Evolutionary conservation across 352 stramenopile species (phyloP).

Genomic region (Globisporangium megalacanthum): DNA sequence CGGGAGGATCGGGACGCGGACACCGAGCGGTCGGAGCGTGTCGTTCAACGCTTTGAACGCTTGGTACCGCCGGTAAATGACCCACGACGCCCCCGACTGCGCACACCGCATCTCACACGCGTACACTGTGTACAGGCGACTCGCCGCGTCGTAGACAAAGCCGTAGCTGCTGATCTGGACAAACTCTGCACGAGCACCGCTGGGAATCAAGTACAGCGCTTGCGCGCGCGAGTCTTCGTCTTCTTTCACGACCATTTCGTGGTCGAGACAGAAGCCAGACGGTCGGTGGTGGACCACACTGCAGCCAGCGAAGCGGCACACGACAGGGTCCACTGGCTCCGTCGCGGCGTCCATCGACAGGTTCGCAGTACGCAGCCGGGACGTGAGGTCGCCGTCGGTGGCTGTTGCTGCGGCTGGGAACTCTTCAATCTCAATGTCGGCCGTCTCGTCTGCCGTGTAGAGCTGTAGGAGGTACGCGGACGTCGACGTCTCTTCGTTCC

Average conservation of each 20-base stretch:
- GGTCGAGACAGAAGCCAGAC: slow-evolving; percentile 67
- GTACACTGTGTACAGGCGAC: slow-evolving; percentile 79
- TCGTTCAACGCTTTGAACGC: slow-evolving; percentile 82
- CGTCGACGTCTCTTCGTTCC: slow-evolving; percentile 22
- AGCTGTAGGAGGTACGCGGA: slow-evolving; percentile 71
- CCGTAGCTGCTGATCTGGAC: slow-evolving; percentile 71
- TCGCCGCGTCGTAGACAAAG: slow-evolving; percentile 70
- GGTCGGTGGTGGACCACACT: slow-evolving; percentile 53
- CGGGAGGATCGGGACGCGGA: slow-evolving; percentile 70
- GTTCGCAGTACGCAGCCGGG: slow-evolving; percentile 32
- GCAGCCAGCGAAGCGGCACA: slow-evolving; percentile 51
- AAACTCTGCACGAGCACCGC: slow-evolving; percentile 58
- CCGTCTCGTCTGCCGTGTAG: slow-evolving; percentile 76
- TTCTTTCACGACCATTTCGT: slow-evolving; percentile 78
- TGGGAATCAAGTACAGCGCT: slow-evolving; percentile 74
- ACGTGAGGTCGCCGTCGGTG: slow-evolving; percentile 24
- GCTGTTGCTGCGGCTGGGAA: slow-evolving; percentile 2
- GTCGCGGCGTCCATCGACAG: slow-evolving; percentile 27
- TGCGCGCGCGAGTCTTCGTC: slow-evolving; percentile 77
- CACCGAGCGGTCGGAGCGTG: slow-evolving; percentile 44
- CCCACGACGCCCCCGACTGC: slow-evolving; percentile 67
- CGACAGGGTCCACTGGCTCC: slow-evolving; percentile 15
- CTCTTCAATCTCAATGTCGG: slow-evolving; percentile 77
- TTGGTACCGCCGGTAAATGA: slow-evolving; percentile 82
- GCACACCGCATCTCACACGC: slow-evolving; percentile 71